Conservation (phyloP, 2,329 filamentous ascomycete genomes). For the Colletotrichum tabaci region DNA sequence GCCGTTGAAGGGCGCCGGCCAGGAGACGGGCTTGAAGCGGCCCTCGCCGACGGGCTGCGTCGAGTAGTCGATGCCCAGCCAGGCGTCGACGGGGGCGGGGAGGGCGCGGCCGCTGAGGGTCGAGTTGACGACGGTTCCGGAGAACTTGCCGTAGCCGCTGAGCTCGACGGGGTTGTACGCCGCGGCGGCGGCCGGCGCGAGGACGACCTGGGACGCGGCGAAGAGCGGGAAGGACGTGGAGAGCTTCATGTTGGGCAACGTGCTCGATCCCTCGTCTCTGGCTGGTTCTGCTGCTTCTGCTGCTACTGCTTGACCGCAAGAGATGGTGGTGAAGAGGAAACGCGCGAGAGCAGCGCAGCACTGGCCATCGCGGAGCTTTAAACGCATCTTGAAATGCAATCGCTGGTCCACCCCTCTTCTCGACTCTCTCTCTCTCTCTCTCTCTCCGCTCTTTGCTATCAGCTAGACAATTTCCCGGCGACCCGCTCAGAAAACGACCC, state of each 20-base stretch:
- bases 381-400: constrained; percentile 14
- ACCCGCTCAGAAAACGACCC: constrained; percentile 25
- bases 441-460: constrained; percentile 8
- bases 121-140: constrained; percentile 54
- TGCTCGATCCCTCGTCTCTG: constrained; percentile 16
- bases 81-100: constrained; percentile 58
- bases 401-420: neutral
- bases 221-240: constrained; percentile 27
- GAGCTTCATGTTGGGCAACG: constrained; percentile 25
- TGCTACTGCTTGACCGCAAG: constrained; percentile 20
- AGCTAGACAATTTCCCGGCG: constrained; percentile 13
- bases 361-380: constrained; percentile 16
- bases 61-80: constrained; percentile 64
- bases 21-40: constrained; percentile 58
- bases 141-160: constrained; percentile 57
- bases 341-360: neutral
- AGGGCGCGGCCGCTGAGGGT: constrained; percentile 52
- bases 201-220: constrained; percentile 29
- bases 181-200: constrained; percentile 24
- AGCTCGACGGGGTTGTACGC: constrained; percentile 47
- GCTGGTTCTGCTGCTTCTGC: constrained; percentile 15
- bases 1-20: constrained; percentile 58
- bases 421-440: neutral
- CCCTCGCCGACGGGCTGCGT: constrained; percentile 56
- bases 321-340: constrained; percentile 25